A percentile compares a stretch with the other conserved stretches of the same genome.
These are phyloP conservation scores for Pyracantha coccinea DNA, from an alignment of 331 rosid species.

Conservation along the genomic window DNA sequence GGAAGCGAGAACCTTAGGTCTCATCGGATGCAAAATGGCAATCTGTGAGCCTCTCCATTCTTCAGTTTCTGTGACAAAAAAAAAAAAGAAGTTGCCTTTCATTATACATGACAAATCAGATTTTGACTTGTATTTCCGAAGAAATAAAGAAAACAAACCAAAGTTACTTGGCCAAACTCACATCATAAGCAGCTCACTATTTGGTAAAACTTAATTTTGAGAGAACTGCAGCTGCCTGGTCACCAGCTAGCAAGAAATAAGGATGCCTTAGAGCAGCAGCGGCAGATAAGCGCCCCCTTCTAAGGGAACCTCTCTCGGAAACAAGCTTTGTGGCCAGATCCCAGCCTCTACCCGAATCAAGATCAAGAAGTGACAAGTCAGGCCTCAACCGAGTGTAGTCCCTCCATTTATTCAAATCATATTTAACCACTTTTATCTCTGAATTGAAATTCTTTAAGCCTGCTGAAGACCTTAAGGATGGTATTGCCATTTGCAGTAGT, in stretches of 20 bases:
- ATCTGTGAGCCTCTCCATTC: not conserved
- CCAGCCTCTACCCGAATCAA: conserved; percentile 77
- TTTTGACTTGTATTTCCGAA: too few relatives aligned
- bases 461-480: conserved; percentile 52
- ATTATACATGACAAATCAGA: too few relatives aligned
- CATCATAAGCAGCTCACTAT: conserved; percentile 30
- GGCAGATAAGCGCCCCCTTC: conserved; percentile 69
- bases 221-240: conserved; percentile 73
- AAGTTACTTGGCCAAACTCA: not conserved
- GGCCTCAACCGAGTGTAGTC: conserved; percentile 38
- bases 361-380: conserved; percentile 35
- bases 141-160: too few relatives aligned
- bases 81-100: too few relatives aligned
- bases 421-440: conserved; percentile 42
- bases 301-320: conserved; percentile 54
- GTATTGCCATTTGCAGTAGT: conserved; percentile 82
- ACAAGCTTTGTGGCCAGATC: conserved; percentile 70
- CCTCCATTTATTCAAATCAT: conserved; percentile 61
- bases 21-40: too few relatives aligned
- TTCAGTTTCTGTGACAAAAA: not conserved
- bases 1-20: too few relatives aligned
- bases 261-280: conserved; percentile 81
- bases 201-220: conserved; percentile 52
- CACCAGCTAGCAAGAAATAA: conserved; percentile 67
- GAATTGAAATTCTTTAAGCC: conserved; percentile 65